phyloP scores from a whole-genome alignment of 2,329 filamentous ascomycete genomes.

The Pseudogymnoascus destructans region DNA sequence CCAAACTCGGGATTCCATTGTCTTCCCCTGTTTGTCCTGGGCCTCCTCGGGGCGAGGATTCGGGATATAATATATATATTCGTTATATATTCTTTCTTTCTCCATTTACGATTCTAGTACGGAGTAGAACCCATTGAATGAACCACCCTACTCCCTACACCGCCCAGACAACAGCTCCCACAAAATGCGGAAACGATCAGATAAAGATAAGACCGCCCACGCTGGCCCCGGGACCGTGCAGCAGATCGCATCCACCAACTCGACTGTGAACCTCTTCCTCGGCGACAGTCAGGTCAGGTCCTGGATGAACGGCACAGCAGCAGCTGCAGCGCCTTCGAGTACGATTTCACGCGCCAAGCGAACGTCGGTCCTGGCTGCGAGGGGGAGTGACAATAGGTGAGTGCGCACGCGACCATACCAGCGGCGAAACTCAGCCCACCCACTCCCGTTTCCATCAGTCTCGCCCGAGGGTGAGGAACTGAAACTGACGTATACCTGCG shows the following conservation, averaged over 20 bases:
- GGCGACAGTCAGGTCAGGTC: slow-evolving; percentile 21
- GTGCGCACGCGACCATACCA: not conserved
- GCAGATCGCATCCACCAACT: slow-evolving; percentile 26
- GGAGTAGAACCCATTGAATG: too few species aligned
- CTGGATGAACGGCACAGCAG: slow-evolving; percentile 23
- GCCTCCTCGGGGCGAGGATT: too few species aligned
- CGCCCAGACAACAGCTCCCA: not conserved
- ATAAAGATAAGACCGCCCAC: slow-evolving; percentile 19
- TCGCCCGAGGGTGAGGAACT: too few species aligned
- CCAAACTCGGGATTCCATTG: too few species aligned
- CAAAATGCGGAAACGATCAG: slow-evolving; percentile 24
- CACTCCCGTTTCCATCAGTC: too few species aligned
- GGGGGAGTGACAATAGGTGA: not conserved
- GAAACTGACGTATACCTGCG: not conserved
- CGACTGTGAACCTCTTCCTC: slow-evolving; percentile 25
- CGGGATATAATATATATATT: too few species aligned
- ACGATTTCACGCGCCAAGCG: slow-evolving; percentile 20
- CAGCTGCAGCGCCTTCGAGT: slow-evolving; percentile 18
- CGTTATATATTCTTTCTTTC: too few species aligned
- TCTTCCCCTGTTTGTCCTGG: not conserved
- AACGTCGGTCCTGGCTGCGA: not conserved
- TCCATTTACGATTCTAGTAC: too few species aligned
- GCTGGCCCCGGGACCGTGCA: slow-evolving; percentile 12
- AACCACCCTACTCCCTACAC: not conserved
- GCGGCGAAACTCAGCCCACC: not conserved